A percentile compares a stretch with the other conserved stretches of the same genome.
Conservation (phyloP, 73 alveolate species). For the Paramecium caudatum region DNA sequence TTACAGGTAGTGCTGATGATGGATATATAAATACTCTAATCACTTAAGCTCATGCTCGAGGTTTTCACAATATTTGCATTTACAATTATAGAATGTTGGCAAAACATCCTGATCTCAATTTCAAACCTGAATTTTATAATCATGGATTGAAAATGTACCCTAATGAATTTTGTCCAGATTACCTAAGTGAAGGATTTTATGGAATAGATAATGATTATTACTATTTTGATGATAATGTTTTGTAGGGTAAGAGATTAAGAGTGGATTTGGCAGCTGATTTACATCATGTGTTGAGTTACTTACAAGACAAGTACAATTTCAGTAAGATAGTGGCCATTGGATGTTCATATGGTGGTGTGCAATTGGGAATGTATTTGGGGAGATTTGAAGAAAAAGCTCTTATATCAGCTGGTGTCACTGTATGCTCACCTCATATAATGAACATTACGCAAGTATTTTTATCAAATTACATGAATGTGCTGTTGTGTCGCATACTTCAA, state of each 20-base stretch:
- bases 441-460: neutral
- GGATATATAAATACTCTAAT: constrained; percentile 48
- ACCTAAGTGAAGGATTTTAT: constrained; percentile 41
- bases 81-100: constrained; percentile 54
- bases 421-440: constrained; percentile 52
- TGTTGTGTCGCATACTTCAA: neutral
- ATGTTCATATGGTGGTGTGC: constrained; percentile 62
- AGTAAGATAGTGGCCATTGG: constrained; percentile 32
- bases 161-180: constrained; percentile 10
- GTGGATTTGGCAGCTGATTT: constrained; percentile 57
- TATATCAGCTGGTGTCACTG: constrained; percentile 36
- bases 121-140: constrained; percentile 17
- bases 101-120: neutral
- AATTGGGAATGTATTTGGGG: constrained; percentile 50
- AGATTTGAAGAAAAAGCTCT: constrained; percentile 1
- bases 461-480: neutral
- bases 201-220: constrained; percentile 52
- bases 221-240: constrained; percentile 34
- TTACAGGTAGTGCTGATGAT: constrained; percentile 60
- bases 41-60: constrained; percentile 5
- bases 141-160: constrained; percentile 43
- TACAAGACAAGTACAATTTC: constrained; percentile 5
- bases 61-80: constrained; percentile 35
- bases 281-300: neutral
- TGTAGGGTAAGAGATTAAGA: constrained; percentile 20